Conservation (phyloP, 2,329 filamentous ascomycete genomes). For the Ilyonectria mors-panacis region DNA sequence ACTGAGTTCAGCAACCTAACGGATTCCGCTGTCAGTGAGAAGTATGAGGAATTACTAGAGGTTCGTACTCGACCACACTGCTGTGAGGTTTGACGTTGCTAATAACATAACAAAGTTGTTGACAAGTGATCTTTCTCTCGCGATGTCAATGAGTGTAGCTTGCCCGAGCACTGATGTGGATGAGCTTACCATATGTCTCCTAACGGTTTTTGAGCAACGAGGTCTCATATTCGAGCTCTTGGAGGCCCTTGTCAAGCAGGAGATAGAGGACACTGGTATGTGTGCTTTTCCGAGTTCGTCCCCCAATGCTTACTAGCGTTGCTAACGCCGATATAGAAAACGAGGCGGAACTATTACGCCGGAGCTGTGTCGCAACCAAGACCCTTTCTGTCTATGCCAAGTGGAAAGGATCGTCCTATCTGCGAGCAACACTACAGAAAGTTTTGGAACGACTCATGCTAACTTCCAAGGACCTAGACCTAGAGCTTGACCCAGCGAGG, state of each 20-base stretch:
- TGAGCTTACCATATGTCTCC: constrained; percentile 76
- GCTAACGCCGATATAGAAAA: constrained; percentile 64
- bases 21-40: constrained; percentile 77
- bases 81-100: constrained; percentile 7
- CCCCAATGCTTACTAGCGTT: not conserved
- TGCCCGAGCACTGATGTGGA: constrained; percentile 79
- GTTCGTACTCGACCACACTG: constrained; percentile 42
- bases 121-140: constrained; percentile 73
- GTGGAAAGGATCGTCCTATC: constrained; percentile 77
- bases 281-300: not conserved
- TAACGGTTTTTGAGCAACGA: constrained; percentile 79
- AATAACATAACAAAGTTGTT: constrained; percentile 61
- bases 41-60: constrained; percentile 76
- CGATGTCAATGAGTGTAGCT: constrained; percentile 74
- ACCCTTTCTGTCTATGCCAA: constrained; percentile 80
- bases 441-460: constrained; percentile 77
- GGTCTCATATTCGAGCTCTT: constrained; percentile 75
- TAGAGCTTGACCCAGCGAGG: constrained; percentile 77
- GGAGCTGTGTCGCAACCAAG: constrained; percentile 80
- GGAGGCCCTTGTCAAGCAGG: constrained; percentile 77
- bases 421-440: constrained; percentile 76
- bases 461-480: constrained; percentile 76
- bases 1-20: constrained; percentile 80
- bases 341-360: constrained; percentile 76
- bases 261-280: constrained; percentile 76